Conservation (phyloP, 1,284 basidiomycete genomes). For the Naganishia albida region DNA sequence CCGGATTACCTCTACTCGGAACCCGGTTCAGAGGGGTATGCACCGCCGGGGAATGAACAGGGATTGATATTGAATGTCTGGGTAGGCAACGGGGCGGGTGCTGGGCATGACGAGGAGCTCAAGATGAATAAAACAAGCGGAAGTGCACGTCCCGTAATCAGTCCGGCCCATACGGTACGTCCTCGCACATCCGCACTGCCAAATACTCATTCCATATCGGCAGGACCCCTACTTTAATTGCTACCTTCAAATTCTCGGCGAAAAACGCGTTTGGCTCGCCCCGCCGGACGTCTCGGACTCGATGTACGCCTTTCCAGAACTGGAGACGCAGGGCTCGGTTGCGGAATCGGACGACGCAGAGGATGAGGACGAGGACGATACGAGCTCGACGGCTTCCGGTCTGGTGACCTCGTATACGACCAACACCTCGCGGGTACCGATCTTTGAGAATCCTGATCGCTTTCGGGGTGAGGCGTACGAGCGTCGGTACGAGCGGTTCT, state of each 20-base stretch:
- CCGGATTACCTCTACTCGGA: slow-evolving; percentile 80
- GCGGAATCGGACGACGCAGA: slow-evolving; percentile 51
- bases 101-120: slow-evolving; percentile 58
- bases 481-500: slow-evolving; percentile 56
- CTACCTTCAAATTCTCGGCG: slow-evolving; percentile 85
- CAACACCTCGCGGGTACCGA: slow-evolving; percentile 55
- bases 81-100: slow-evolving; percentile 67
- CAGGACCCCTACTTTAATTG: slow-evolving; percentile 93
- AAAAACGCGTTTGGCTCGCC: slow-evolving; percentile 90
- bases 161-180: slow-evolving; percentile 20
- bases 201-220: neutral
- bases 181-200: neutral
- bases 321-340: slow-evolving; percentile 37
- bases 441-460: slow-evolving; percentile 39
- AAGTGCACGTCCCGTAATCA: slow-evolving; percentile 4
- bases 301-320: slow-evolving; percentile 59
- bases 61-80: slow-evolving; percentile 78
- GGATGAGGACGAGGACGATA: slow-evolving; percentile 36
- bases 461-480: neutral
- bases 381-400: slow-evolving; percentile 58
- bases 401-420: slow-evolving; percentile 46
- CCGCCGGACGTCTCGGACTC: slow-evolving; percentile 61
- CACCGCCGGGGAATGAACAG: slow-evolving; percentile 68
- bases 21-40: slow-evolving; percentile 58
- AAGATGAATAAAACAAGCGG: neutral